phyloP scores from a whole-genome alignment of 2,329 filamentous ascomycete species.

The Aureobasidium sp. region DNA sequence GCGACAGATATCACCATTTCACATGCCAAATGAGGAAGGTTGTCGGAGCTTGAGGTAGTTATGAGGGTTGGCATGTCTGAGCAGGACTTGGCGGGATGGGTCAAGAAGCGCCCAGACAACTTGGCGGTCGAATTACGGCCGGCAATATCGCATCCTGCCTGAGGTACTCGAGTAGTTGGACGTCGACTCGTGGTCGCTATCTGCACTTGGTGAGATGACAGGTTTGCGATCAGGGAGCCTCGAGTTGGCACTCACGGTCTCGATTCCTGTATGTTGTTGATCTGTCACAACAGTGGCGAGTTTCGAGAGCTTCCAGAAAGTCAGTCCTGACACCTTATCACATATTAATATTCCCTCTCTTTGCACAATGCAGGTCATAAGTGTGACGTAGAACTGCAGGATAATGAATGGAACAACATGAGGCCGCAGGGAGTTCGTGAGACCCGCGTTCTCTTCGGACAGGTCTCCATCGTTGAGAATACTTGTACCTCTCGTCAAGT shows the following conservation, averaged over 20 bases:
- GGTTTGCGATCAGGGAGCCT: not conserved
- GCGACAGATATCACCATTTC: not conserved
- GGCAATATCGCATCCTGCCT: not conserved
- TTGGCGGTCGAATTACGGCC: not conserved
- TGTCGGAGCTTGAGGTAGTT: not conserved
- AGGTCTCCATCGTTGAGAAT: too few species aligned
- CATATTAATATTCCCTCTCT: too few species aligned
- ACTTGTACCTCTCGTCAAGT: too few species aligned
- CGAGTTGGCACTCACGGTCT: too few species aligned
- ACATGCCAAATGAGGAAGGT: not conserved
- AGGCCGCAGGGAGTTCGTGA: too few species aligned
- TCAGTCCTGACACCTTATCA: too few species aligned
- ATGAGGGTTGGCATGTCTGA: not conserved
- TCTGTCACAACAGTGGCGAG: too few species aligned
- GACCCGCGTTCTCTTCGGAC: not conserved
- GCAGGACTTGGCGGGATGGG: not conserved
- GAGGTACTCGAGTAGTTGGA: not conserved
- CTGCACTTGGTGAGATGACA: not conserved
- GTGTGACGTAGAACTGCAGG: too few species aligned
- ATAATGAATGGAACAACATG: too few species aligned
- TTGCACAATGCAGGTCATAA: too few species aligned
- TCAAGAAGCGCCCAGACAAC: not conserved
- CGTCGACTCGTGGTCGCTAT: not conserved
- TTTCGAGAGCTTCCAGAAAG: too few species aligned
- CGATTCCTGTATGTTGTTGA: too few species aligned